Base-by-base conservation (phyloP, 495 filamentous ascomycete genomes). In the Emericellopsis terricola region DNA sequence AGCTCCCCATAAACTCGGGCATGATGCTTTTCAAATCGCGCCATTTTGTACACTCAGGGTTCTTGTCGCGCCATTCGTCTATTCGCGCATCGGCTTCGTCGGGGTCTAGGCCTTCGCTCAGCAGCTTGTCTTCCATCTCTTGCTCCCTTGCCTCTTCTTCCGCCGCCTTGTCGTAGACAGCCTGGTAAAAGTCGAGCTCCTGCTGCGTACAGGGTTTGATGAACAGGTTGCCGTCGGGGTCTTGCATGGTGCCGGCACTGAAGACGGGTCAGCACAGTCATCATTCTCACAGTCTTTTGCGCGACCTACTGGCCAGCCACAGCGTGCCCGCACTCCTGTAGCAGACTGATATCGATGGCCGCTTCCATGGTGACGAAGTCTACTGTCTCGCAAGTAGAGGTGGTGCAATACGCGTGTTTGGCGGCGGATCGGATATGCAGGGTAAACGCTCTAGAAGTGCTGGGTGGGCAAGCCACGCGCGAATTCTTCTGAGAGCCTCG, bases 151-250 rank as follows among this genome's bases (percentile, higher is more conserved):
- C n/a, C n/a, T n/a, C n/a, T n/a, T n/a, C n/a, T n/a, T n/a, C n/a
- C 6, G 23, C 6, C 6, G 23, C 23, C 11, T 26, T 11, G 7
- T 39, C 37, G 33, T 54, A 45, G 26, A 75, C 73, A 17, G 76
- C 71, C 55, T 94, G 76, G 69, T 99, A 99, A 58, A 99, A 99
- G 17, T 73, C 70, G 38, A 94, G 72, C 57, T 99, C 89, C 38
- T 72, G 68, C 28, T 69, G 53, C 5, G 82, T 92, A 56, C 89
- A 94, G 19, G 89, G 89, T 56, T 99, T 99, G 52, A 94, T 81
- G 48, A 99, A 76, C 13, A 94, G 62, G 37, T 78, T 69, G 46
- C 89, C 89, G 32, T 81, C 76, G 34, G 65, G 57, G 46, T 93
- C 84, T 49, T 77, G 85, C 41, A 92, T 73, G 29, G 93, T 85